These are phyloP conservation scores for Intubia oerlemansii DNA, from an alignment of 2,329 filamentous ascomycete species.

Conservation along the genomic window DNA sequence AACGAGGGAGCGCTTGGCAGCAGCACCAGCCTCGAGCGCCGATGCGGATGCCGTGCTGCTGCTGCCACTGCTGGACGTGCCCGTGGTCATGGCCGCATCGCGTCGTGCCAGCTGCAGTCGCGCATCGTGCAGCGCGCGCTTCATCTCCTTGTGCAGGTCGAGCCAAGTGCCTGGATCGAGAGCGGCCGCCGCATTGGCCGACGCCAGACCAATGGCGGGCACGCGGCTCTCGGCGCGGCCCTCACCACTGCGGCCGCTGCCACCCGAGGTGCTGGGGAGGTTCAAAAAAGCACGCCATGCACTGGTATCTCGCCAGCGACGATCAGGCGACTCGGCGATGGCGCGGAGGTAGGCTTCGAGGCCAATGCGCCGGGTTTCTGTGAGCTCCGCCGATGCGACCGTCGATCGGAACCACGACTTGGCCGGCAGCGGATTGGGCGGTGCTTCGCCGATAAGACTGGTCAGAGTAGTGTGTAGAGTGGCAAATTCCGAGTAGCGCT, in stretches of 20 bases:
- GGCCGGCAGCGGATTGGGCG: slow-evolving; percentile 44
- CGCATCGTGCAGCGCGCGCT: slow-evolving; percentile 46
- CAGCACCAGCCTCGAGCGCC: slow-evolving; percentile 41
- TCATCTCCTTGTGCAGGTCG: slow-evolving; percentile 55
- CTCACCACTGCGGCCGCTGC: slow-evolving; percentile 6
- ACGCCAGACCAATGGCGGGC: slow-evolving; percentile 15
- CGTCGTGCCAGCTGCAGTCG: slow-evolving; percentile 42
- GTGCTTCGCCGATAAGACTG: slow-evolving; percentile 35
- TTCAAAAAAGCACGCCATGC: slow-evolving; percentile 57
- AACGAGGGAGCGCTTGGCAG: slow-evolving; percentile 54
- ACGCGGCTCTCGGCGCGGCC: slow-evolving; percentile 13
- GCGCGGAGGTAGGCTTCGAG: slow-evolving; percentile 52
- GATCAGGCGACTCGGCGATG: slow-evolving; percentile 53
- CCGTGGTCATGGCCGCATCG: slow-evolving; percentile 29
- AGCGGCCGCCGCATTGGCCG: slow-evolving; percentile 20
- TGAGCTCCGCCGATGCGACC: slow-evolving; percentile 44
- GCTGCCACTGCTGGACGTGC: not conserved
- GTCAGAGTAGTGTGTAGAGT: slow-evolving; percentile 42
- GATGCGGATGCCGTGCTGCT: no score
- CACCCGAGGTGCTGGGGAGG: slow-evolving; percentile 23
- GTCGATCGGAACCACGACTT: slow-evolving; percentile 67
- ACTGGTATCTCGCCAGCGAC: slow-evolving; percentile 51
- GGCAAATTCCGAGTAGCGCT: slow-evolving; percentile 66
- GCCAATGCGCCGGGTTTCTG: slow-evolving; percentile 44
- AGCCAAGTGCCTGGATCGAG: slow-evolving; percentile 51